Conservation (phyloP, 805 yeast species). For the Cyberlindnera petersonii region DNA sequence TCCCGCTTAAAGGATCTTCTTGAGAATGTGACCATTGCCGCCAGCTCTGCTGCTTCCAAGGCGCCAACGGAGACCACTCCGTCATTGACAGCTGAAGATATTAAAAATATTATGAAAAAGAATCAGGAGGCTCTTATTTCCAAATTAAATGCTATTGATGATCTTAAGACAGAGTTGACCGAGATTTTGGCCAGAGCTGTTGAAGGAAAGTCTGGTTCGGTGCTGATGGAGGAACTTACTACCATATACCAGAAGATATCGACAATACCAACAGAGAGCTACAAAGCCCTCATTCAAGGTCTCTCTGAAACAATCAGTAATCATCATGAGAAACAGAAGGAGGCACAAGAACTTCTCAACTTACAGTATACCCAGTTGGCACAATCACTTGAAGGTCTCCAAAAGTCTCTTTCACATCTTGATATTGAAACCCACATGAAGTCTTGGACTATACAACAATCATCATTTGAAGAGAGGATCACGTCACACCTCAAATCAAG, state of each 20-base stretch:
- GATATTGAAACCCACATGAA: background rate
- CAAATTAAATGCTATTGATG: background rate
- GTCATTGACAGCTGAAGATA: background rate
- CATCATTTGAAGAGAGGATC: background rate
- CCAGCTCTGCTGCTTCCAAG: background rate
- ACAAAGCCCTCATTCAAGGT: background rate
- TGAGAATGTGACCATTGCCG: constrained; percentile 16
- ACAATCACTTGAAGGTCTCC: background rate
- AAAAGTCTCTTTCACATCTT: background rate
- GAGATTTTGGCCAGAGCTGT: background rate
- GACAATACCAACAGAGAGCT: background rate
- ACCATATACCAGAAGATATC: background rate
- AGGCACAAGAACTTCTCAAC: background rate
- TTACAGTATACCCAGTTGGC: background rate
- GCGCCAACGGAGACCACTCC: background rate
- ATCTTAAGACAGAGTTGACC: background rate
- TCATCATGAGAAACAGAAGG: too few species aligned
- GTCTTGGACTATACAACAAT: background rate
- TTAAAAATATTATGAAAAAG: background rate
- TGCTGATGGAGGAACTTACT: background rate
- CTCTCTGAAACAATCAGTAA: background rate
- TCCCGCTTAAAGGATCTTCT: constrained; percentile 26
- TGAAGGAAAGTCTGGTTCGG: background rate
- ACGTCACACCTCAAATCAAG: background rate
- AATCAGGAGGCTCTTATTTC: background rate